Base-by-base conservation (phyloP, 257 asterid genomes). In the Eustoma russellianum region DNA sequence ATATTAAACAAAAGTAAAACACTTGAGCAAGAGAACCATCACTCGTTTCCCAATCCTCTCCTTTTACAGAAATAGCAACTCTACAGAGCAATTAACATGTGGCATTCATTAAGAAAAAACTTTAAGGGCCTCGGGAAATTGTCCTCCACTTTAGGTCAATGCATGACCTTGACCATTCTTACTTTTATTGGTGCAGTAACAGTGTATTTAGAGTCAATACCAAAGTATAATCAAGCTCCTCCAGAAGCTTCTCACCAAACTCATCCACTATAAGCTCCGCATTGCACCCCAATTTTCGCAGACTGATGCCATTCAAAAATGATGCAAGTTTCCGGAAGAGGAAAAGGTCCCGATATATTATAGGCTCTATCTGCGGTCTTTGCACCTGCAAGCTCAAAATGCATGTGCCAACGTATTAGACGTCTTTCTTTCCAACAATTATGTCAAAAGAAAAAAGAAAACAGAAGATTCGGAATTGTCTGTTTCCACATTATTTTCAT, bases 201-300 rank as follows among this genome's bases (percentile, higher is more conserved):
- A 18, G 40, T 16, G 17, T 53, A 41, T 19, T 16, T 46, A 38
- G 61, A 34, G 53, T 33, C 50, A 55, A 33, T 85, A 89, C 97
- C 94, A 91, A 74, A 69, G 93, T 82, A 66, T 91, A 87, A 78
- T 91, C 96, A 52, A 87, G 91, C 83, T 91, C 96, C 93, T 91
- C 98, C 87, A 91, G 66, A 68, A 91, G 91, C 79, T 91, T 91
- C 77, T 91, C 98, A 48, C 98, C 98, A 59, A 91, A 91, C 70
- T 91, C 98, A 71, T 91, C 98, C 65, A 87, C 94, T 66, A 91
- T 84, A 72, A 91, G 96, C 82, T 91, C 96, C 15, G 98, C 90
- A 18, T 91, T 87, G 68, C 97, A 92, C 41, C 99, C 99, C 76
- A 92, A 67, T 67, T 92, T 92, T 73, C 79, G 90, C 55, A 92